Base-by-base conservation (phyloP, 768 basidiomycete species). In the Phaffia australis region DNA sequence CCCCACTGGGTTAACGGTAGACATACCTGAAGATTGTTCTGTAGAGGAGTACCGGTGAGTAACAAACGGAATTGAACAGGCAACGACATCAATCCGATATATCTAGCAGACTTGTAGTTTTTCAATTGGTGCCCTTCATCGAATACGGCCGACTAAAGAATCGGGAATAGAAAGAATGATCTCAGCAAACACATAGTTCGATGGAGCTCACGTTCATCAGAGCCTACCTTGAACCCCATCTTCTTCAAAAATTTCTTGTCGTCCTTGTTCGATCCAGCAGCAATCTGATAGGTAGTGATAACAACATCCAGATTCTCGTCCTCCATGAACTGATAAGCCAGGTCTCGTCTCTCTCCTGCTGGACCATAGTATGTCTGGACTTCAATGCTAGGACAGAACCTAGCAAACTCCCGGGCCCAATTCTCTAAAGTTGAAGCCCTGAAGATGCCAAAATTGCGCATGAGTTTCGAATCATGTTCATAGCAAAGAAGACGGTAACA, bases 61-160 rank as follows among this genome's bases (percentile, higher is more conserved):
- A 99, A 81, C 29, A 98, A 79, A 48, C 92, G 82, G 94, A 95
- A 99, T 52, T 82, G 83, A 1, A 89, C 87, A 21, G 85, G 83
- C 73, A 89, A 88, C 73, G 85, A 86, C 71, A 98, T 79, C 18
- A 99, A 78, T 14, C 89, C 83, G 73, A 88, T 85, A 75, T 99
- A 98, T 25, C 93, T 87, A 72, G 95, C 90, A n/a, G 91, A 94
- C 71, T 93, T 87, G 76, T 89, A 93, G 74, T 97, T 99, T 79
- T 99, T 99, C 69, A 99, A 80, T 60, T 92, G 85, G 74, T 99
- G 95, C 1, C 95, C 95, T 76, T 99, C 95, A 73, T 99, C 95
- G 72, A 88, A 98, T 57, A 98, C 85, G 71, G 89, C 91, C 42
- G 85, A 87, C 94, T 98, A 71, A 11, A 27, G 19, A 60, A 25